phyloP scores from a whole-genome alignment of 2,329 filamentous ascomycete species.

The Furcasterigmium furcatum region DNA sequence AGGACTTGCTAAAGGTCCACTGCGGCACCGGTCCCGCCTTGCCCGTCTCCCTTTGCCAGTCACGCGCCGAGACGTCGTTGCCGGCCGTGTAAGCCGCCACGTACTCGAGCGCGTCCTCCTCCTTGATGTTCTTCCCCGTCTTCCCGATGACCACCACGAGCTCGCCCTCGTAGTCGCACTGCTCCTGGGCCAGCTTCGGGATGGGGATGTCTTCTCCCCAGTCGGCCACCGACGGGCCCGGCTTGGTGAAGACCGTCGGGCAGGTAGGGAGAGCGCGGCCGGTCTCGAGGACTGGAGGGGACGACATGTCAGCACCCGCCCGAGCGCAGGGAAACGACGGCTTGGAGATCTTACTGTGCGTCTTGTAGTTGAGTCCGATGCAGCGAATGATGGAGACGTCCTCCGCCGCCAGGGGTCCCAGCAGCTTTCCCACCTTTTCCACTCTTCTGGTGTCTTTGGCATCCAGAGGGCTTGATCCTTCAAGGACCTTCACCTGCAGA shows the following conservation, averaged over 20 bases:
- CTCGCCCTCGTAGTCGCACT: slow-evolving; percentile 58
- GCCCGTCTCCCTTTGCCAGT: slow-evolving; percentile 52
- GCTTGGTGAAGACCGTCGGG: slow-evolving; percentile 56
- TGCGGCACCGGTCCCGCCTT: slow-evolving; percentile 49
- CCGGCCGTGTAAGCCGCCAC: slow-evolving; percentile 61
- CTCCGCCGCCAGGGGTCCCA: slow-evolving; percentile 21
- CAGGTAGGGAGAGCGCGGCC: slow-evolving; percentile 47
- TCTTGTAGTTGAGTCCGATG: slow-evolving; percentile 50
- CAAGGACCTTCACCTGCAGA: slow-evolving; percentile 19
- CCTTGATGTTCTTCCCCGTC: slow-evolving; percentile 48
- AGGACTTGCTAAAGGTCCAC: slow-evolving; percentile 56
- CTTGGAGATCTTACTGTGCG: slow-evolving; percentile 30
- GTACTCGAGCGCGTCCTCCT: slow-evolving; percentile 54
- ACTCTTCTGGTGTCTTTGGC: slow-evolving; percentile 18
- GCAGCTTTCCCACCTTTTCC: slow-evolving; percentile 23
- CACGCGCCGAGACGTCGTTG: slow-evolving; percentile 60
- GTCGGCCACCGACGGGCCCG: slow-evolving; percentile 46
- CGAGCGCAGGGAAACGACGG: too few species aligned
- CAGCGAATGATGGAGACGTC: slow-evolving; percentile 34
- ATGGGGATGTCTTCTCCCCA: slow-evolving; percentile 48
- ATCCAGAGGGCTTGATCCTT: slow-evolving; percentile 19
- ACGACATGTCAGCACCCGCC: slow-evolving; percentile 14
- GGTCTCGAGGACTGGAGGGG: slow-evolving; percentile 36
- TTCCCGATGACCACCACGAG: slow-evolving; percentile 53
- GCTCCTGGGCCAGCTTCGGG: slow-evolving; percentile 41